These are phyloP conservation scores for Aristolochia fimbriata DNA, from an alignment of 164 flowering plant species.

Conservation along the genomic window DNA sequence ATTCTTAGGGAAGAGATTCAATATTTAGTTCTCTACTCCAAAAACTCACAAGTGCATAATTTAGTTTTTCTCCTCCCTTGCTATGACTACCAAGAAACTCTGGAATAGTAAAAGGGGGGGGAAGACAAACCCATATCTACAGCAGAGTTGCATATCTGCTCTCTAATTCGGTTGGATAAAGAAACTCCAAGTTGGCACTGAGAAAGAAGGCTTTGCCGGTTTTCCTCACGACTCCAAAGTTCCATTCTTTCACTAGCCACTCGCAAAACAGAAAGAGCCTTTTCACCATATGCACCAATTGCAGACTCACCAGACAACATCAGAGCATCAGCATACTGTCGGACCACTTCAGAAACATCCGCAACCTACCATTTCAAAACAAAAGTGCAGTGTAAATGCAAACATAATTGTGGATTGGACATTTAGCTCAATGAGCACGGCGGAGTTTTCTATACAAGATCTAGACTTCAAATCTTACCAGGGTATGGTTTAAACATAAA, in stretches of 20 bases:
- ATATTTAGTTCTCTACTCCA: background rate
- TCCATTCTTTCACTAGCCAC: constrained; percentile 63
- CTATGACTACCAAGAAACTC: background rate
- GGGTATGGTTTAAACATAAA: too few species aligned
- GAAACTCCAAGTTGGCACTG: constrained; percentile 40
- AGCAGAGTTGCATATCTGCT: constrained; percentile 69
- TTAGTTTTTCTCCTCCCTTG: background rate
- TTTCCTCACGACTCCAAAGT: constrained; percentile 57
- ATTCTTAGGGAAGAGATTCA: background rate
- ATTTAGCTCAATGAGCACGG: background rate
- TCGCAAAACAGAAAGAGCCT: constrained; percentile 68
- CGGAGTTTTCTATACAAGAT: background rate
- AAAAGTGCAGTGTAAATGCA: constrained; percentile 5
- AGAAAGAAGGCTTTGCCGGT: constrained; percentile 25
- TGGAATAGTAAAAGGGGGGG: background rate
- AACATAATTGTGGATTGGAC: background rate
- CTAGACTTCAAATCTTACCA: too few species aligned
- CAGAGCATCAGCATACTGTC: constrained; percentile 82
- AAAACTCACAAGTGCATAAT: background rate
- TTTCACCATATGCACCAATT: constrained; percentile 53
- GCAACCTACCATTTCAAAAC: constrained; percentile 43
- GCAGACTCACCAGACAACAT: constrained; percentile 97
- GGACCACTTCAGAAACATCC: constrained; percentile 88
- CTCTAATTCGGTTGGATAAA: constrained; percentile 55
- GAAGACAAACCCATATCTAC: constrained; percentile 59